Conservation (phyloP, 2,329 filamentous ascomycete genomes). For the Celoporthe dispersa region DNA sequence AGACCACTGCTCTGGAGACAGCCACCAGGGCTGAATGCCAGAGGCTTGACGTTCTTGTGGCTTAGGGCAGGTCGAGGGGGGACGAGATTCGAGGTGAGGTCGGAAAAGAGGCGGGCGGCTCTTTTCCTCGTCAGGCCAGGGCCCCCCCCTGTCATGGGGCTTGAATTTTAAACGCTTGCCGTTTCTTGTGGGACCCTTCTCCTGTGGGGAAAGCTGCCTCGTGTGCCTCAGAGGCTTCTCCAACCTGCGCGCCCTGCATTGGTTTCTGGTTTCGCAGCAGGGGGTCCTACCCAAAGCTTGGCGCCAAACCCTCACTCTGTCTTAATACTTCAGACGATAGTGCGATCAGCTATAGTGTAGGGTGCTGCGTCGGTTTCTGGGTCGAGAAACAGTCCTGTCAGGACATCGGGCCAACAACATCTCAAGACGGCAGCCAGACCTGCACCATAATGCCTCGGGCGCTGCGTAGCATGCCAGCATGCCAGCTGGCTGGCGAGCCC, state of each 20-base stretch:
- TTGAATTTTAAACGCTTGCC: slow-evolving; percentile 26
- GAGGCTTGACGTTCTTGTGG: slow-evolving; percentile 1
- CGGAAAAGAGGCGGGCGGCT: slow-evolving; percentile 21
- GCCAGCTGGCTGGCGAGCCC: no score
- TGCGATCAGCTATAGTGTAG: not conserved
- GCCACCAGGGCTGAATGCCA: not conserved
- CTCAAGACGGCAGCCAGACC: no score
- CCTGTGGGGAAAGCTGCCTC: slow-evolving; percentile 12
- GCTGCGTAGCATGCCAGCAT: not conserved
- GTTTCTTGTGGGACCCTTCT: slow-evolving; percentile 22
- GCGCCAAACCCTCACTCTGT: slow-evolving; percentile 7
- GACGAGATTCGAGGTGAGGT: slow-evolving; percentile 21
- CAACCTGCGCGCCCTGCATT: not conserved
- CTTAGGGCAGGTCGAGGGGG: not conserved
- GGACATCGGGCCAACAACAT: not conserved
- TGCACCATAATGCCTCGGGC: not conserved
- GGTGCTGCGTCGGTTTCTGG: not conserved
- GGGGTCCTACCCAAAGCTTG: slow-evolving; percentile 12
- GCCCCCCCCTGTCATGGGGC: not conserved
- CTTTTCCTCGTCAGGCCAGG: slow-evolving; percentile 11
- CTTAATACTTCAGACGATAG: slow-evolving; percentile 10
- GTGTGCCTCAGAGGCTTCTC: not conserved
- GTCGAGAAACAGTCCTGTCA: not conserved
- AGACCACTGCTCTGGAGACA: not conserved
- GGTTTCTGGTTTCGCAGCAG: slow-evolving; percentile 14